phyloP scores from a whole-genome alignment of 257 asterid species.

The Galeopsis tetrahit region DNA sequence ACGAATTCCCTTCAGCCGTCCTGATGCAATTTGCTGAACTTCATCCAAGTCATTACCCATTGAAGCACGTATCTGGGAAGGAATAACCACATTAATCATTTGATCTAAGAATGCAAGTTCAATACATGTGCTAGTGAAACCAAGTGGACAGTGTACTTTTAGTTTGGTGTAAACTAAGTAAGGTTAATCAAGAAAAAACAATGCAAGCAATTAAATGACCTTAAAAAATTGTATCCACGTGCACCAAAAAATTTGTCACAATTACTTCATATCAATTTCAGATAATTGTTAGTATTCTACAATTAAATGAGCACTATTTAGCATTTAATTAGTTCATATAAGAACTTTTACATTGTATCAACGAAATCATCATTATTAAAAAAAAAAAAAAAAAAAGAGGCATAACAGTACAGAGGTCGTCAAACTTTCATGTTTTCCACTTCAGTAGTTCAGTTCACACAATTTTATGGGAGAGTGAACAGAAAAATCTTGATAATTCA shows the following conservation, averaged over 20 bases:
- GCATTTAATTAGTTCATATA: neutral
- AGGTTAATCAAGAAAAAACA: constrained; percentile 17
- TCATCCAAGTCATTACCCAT: constrained; percentile 58
- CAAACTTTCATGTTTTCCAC: neutral
- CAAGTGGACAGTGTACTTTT: constrained; percentile 9
- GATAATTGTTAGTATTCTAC: neutral
- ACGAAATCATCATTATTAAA: neutral
- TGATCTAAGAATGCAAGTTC: constrained; percentile 8
- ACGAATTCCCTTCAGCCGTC: constrained; percentile 57
- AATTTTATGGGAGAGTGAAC: neutral
- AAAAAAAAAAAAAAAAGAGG: neutral
- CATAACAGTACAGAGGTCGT: neutral
- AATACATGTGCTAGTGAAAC: neutral
- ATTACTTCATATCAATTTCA: constrained; percentile 14
- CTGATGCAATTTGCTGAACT: constrained; percentile 54
- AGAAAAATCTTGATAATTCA: constrained; percentile 12
- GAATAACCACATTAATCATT: constrained; percentile 26
- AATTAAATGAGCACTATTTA: constrained; percentile 6
- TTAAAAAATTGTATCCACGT: neutral
- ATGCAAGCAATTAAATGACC: neutral
- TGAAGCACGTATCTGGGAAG: constrained; percentile 41
- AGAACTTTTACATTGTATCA: neutral
- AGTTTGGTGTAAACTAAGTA: constrained; percentile 5
- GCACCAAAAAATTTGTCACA: neutral
- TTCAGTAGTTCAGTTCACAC: neutral